Base-by-base conservation (phyloP, 2,329 filamentous ascomycete genomes). In the Nigrospora oryzae region DNA sequence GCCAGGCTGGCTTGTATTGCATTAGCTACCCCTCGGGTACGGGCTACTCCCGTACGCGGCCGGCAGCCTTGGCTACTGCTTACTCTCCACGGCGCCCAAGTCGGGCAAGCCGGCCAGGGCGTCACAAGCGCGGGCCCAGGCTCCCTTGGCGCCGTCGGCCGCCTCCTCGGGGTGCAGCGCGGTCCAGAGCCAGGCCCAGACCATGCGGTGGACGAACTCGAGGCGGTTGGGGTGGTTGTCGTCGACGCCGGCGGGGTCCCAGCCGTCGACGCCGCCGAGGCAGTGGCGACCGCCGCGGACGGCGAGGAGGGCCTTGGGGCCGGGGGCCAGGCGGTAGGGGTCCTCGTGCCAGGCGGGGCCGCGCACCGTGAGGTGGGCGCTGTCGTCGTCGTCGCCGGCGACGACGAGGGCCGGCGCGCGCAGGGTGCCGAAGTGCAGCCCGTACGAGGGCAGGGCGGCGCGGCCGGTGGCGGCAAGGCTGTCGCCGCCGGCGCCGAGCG, bases 311-410 rank as follows among this genome's bases (percentile, higher is more conserved):
- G 56, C 56, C 48, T 68, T 68, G 3, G 58, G 0, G 64, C 64
- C 1, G 60, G 53, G 12, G 59, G 40, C 53, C 4, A 55, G 45
- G 7, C 40, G 43, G 47, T 67, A 70, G 30, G 61, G 46, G 42
- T 69, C 66, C 7, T 57, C 59, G 44, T 68, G 65, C 61, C 65
- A 70, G 36, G 63, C 61, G 1, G 62, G 56, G 0, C 63, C 66
- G 11, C 63, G 58, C 1, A 42, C 47, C 2, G 59, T 62, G 7
- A 66, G 50, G 34, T 63, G 54, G 12, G 62, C 53, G 28, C 54
- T 54, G 13, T 55, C 52, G 32, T 69, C 67, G 8, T 58, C 55
- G 31, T 67, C 65, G n/a, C 67, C 66, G 28, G 55, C 58, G 3
- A 68, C 62, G 2, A 68, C 53, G 2, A 70, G 58, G 3, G 65